These are phyloP conservation scores for Waitea zeae DNA, from an alignment of 1,284 basidiomycete species.

Conservation along the genomic window DNA sequence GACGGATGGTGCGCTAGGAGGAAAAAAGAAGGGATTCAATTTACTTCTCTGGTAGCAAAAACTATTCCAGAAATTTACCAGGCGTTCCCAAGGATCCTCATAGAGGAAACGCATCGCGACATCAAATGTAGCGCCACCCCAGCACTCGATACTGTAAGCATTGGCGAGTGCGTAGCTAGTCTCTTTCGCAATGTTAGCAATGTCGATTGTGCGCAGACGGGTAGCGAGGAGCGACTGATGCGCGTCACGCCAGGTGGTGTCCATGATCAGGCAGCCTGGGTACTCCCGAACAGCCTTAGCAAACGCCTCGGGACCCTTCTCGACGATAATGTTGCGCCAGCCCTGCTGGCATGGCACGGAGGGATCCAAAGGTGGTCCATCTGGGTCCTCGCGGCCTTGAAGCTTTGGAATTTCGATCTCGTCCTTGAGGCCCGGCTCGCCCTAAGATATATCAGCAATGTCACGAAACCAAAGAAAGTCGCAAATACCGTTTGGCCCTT, in stretches of 20 bases:
- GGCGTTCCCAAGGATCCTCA: slow-evolving; percentile 98
- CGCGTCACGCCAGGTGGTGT: slow-evolving; percentile 99
- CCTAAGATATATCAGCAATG: too few relatives aligned
- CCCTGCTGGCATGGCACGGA: slow-evolving; percentile 74
- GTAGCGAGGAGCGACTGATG: slow-evolving; percentile 98
- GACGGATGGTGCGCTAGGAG: slow-evolving; percentile 71
- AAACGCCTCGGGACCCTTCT: slow-evolving; percentile 95
- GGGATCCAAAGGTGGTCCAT: slow-evolving; percentile 63
- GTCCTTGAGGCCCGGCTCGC: slow-evolving; percentile 88
- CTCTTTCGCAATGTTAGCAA: slow-evolving; percentile 98
- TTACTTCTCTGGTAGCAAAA: background rate
- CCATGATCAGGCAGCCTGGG: slow-evolving; percentile 91
- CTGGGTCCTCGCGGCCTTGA: slow-evolving; percentile 62
- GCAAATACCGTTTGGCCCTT: slow-evolving; percentile 59
- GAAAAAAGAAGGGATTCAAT: slow-evolving; percentile 1
- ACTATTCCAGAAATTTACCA: slow-evolving; percentile 43
- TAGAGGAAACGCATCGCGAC: slow-evolving; percentile 99
- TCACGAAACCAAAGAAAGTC: too few relatives aligned
- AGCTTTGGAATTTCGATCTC: slow-evolving; percentile 81
- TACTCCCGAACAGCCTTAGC: slow-evolving; percentile 97
- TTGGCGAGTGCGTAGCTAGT: slow-evolving; percentile 91
- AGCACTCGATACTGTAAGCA: slow-evolving; percentile 95
- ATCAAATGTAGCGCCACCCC: slow-evolving; percentile 99
- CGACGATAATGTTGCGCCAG: slow-evolving; percentile 98
- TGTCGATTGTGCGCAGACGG: slow-evolving; percentile 90